Base-by-base conservation (phyloP, 805 yeast genomes). In the Wickerhamiella slavikovae region DNA sequence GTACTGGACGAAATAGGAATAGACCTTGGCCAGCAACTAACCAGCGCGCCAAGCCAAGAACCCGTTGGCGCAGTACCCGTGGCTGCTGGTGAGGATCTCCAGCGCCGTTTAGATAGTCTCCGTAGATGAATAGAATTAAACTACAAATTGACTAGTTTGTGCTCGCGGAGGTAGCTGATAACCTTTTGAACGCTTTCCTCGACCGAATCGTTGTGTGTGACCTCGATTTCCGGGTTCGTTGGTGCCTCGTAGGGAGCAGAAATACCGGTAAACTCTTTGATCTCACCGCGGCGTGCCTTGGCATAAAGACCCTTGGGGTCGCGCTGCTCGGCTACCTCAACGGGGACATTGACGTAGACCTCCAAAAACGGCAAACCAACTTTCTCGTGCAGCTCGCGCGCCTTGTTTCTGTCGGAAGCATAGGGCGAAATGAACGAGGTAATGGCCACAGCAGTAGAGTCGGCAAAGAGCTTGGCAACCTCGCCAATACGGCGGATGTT, bases 161-260 rank as follows among this genome's bases (percentile, higher is more conserved):
- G 17, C 19, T 12, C 29, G 28, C 25, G 29, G 16, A 44, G 37
- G 49, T 79, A 82, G 29, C 68, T 69, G 41, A 66, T 64, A 46
- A 83, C 75, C 39, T 62, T 57, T 41, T 64, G 54, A 19, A 91
- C 93, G 45, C 85, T 68, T 47, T 82, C 77, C 57, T 83, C 94
- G 27, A 82, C 67, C 24, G 75, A 55, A 31, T 62, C 57, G 43
- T 68, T 61, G 47, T 75, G 73, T 34, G 85, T 79, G 48, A 83
- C 57, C 48, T 74, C 83, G 35, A 83, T 61, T 57, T 83, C 96
- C 17, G 96, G 79, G 21, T 54, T 45, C 41, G 64, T 74, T 29
- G 96, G 96, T 3, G 77, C 89, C 60, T 83, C 96, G 52, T 83
- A 83, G 22, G 96, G 96, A 8, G 94, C 95, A 39, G 82, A 71